Evolutionary conservation across 2,329 filamentous ascomycete species (phyloP).

Genomic region (Parafenestella ontariensis): DNA sequence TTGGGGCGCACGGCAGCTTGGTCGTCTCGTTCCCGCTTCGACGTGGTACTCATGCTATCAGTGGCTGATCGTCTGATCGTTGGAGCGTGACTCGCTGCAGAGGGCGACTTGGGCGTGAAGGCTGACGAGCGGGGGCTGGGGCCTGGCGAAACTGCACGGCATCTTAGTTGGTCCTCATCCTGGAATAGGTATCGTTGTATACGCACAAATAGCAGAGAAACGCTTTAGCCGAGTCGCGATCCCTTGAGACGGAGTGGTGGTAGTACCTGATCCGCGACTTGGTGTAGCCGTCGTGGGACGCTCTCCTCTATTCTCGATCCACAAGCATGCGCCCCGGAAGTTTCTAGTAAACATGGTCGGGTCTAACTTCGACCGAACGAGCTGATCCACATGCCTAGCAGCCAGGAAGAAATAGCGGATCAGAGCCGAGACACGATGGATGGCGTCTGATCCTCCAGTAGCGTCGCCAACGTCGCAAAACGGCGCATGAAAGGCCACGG

Average conservation of each 20-base stretch:
- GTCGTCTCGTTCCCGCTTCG: constrained; percentile 36
- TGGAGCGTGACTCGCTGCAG: constrained; percentile 13
- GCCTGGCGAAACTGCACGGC: too few species aligned
- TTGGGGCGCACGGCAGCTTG: constrained; percentile 23
- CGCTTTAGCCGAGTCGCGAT: constrained; percentile 62
- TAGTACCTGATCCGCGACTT: constrained; percentile 26
- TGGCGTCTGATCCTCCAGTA: constrained; percentile 33
- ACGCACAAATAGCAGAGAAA: constrained; percentile 73
- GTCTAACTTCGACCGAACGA: constrained; percentile 31
- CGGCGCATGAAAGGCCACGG: constrained; percentile 35
- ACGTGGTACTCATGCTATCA: constrained; percentile 24
- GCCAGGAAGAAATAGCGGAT: constrained; percentile 37
- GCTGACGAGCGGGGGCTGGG: too few species aligned
- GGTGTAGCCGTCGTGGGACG: constrained; percentile 21
- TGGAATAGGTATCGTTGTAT: constrained; percentile 63
- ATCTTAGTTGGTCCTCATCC: constrained; percentile 64
- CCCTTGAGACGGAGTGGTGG: constrained; percentile 14
- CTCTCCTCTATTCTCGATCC: constrained; percentile 35
- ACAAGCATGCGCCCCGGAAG: constrained; percentile 35
- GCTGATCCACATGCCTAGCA: constrained; percentile 33
- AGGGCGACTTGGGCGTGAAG: constrained; percentile 9
- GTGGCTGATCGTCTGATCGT: constrained; percentile 31
- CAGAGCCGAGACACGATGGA: constrained; percentile 35
- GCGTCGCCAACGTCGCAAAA: constrained; percentile 38
- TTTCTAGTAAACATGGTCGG: constrained; percentile 39